Evolutionary conservation across 306 rosid genomes (phyloP).

Genomic region (barrel medic (Medicago truncatula)): DNA sequence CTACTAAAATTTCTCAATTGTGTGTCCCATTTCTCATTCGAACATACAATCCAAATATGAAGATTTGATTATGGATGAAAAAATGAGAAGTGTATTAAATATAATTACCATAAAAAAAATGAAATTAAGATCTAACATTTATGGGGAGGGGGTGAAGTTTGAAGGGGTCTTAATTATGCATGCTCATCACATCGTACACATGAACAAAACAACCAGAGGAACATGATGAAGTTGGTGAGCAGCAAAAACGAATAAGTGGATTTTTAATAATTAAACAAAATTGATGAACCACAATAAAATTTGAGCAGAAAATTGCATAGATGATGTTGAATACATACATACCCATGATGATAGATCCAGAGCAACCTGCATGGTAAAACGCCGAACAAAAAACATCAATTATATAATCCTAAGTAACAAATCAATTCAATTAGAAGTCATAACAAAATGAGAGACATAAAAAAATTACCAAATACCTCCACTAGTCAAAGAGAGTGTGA

Average conservation of each 20-base stretch:
- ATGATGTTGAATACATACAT: not conserved
- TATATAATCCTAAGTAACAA: not conserved
- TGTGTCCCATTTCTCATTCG: not conserved
- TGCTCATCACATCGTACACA: not conserved
- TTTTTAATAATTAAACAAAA: too few relatives aligned
- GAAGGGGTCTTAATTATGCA: not conserved
- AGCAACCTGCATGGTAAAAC: not conserved
- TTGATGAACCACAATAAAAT: not conserved
- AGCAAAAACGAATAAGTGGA: too few relatives aligned
- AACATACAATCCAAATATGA: not conserved
- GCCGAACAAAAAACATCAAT: not conserved
- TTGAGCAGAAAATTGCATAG: not conserved
- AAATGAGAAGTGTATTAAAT: not conserved
- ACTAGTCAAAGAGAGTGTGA: not conserved
- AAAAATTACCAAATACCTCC: not conserved
- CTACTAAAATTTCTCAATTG: not conserved
- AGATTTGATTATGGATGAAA: not conserved
- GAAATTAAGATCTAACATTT: too few relatives aligned
- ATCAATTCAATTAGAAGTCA: not conserved
- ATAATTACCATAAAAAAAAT: too few relatives aligned
- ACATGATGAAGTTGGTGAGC: not conserved
- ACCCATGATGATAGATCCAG: not conserved
- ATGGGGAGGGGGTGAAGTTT: not conserved
- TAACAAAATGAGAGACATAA: not conserved
- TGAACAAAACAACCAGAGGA: too few relatives aligned